Evolutionary conservation across 1,284 basidiomycete species (phyloP).

Genomic region (Pascua sp.): DNA sequence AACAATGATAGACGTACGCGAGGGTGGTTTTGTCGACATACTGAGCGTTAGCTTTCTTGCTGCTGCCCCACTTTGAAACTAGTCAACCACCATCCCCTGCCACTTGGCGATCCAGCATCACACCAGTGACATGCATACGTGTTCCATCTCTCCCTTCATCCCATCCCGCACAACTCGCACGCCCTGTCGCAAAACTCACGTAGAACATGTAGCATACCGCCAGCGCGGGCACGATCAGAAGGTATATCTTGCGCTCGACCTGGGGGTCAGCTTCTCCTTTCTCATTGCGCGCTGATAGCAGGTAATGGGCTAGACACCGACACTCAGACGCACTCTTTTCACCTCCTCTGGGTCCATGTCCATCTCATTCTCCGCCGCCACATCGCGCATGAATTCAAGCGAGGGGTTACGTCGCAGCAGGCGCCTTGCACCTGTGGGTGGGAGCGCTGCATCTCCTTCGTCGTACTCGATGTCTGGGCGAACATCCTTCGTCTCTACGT

Average conservation of each 20-base stretch:
- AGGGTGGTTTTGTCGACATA: constrained; percentile 35
- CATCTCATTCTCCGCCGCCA: constrained; percentile 39
- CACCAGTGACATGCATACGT: too few relatives aligned
- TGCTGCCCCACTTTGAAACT: too few relatives aligned
- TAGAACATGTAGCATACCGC: constrained; percentile 53
- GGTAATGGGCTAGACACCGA: neutral
- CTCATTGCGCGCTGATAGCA: too few relatives aligned
- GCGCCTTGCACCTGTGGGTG: constrained; percentile 28
- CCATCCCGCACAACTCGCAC: too few relatives aligned
- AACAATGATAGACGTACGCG: constrained; percentile 25
- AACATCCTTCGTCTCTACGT: constrained; percentile 67
- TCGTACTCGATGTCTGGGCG: constrained; percentile 69
- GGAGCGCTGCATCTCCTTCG: constrained; percentile 59
- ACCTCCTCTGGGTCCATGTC: constrained; percentile 43
- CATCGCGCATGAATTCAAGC: constrained; percentile 45
- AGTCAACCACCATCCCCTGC: too few relatives aligned
- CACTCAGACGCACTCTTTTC: constrained; percentile 23
- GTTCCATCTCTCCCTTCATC: too few relatives aligned
- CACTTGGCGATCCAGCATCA: too few relatives aligned
- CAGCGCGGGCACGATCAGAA: constrained; percentile 48
- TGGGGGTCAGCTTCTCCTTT: constrained; percentile 5
- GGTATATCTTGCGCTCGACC: constrained; percentile 48
- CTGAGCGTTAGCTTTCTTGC: too few relatives aligned
- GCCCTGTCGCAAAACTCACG: neutral
- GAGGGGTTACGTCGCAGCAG: constrained; percentile 46